phyloP scores from a whole-genome alignment of 1,139 yeast genomes.

The Wickerhamomyces sp. region DNA sequence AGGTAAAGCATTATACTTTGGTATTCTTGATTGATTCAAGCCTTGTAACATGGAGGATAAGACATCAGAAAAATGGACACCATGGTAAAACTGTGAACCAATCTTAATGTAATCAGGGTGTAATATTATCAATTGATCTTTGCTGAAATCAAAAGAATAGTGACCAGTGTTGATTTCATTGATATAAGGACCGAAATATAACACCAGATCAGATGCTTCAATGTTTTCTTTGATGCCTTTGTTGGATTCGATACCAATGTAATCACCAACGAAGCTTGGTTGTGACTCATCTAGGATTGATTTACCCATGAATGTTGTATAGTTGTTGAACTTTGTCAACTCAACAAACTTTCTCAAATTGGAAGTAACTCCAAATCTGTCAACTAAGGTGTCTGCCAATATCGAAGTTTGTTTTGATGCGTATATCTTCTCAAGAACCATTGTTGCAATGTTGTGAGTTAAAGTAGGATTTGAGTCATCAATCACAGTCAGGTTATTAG shows the following conservation, averaged over 20 bases:
- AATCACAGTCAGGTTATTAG: conserved; percentile 16
- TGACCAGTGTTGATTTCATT: conserved; percentile 56
- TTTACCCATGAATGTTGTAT: conserved; percentile 52
- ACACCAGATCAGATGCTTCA: conserved; percentile 41
- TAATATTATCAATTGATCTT: conserved; percentile 27
- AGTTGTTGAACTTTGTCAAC: conserved; percentile 41
- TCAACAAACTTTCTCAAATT: conserved; percentile 41
- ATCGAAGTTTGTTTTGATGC: conserved; percentile 51
- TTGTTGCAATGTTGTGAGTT: conserved; percentile 38
- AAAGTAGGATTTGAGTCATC: conserved; percentile 22
- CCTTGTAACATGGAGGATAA: conserved; percentile 34
- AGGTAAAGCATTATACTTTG: conserved; percentile 13
- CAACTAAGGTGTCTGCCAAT: conserved; percentile 57
- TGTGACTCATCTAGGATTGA: conserved; percentile 57
- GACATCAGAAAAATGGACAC: conserved; percentile 44
- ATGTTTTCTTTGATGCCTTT: conserved; percentile 37
- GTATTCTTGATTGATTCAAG: conserved; percentile 32
- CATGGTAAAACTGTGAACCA: conserved; percentile 33
- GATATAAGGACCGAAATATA: conserved; percentile 46
- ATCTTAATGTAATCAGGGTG: conserved; percentile 43
- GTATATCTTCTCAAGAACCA: conserved; percentile 48
- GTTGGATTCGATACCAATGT: conserved; percentile 49
- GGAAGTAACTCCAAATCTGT: conserved; percentile 41
- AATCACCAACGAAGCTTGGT: conserved; percentile 58
- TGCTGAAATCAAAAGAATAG: conserved; percentile 27